Conservation (phyloP, 257 asterid species). For the Penstemon davidsonii region DNA sequence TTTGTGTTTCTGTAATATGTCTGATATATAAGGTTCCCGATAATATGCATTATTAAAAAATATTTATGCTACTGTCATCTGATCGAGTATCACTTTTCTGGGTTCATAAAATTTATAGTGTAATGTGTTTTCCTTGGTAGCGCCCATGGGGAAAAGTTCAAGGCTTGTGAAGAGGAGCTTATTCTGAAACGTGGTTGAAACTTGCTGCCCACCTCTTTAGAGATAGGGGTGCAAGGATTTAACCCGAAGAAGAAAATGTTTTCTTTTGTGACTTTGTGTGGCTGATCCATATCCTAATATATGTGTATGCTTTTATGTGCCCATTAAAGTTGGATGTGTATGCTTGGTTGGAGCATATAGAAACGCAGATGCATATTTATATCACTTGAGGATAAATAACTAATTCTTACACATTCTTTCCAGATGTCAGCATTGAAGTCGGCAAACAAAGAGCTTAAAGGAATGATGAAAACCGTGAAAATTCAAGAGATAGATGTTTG, state of each 20-base stretch:
- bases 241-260: conserved; percentile 36
- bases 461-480: conserved; percentile 99
- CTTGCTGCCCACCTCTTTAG: conserved; percentile 84
- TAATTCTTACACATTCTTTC: conserved; percentile 28
- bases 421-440: conserved; percentile 98
- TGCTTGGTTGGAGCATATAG: conserved; percentile 27
- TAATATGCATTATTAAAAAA: conserved; percentile 6
- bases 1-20: conserved; percentile 3
- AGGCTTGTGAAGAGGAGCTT: conserved; percentile 56
- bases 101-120: conserved; percentile 36
- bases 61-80: conserved; percentile 4
- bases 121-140: conserved; percentile 68
- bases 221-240: conserved; percentile 51
- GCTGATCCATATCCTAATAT: conserved; percentile 27
- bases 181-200: conserved; percentile 65
- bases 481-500: conserved; percentile 95
- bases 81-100: conserved; percentile 24
- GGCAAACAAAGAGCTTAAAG: conserved; percentile 92
- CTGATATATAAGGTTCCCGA: conserved; percentile 7
- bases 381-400: conserved; percentile 11
- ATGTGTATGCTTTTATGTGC: conserved; percentile 24
- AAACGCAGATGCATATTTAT: conserved; percentile 25
- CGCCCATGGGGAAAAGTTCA: conserved; percentile 58
- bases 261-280: conserved; percentile 25
- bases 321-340: conserved; percentile 32